These are phyloP conservation scores for Arthrocladium fulminans DNA, from an alignment of 2,329 filamentous ascomycete species.

Conservation along the genomic window DNA sequence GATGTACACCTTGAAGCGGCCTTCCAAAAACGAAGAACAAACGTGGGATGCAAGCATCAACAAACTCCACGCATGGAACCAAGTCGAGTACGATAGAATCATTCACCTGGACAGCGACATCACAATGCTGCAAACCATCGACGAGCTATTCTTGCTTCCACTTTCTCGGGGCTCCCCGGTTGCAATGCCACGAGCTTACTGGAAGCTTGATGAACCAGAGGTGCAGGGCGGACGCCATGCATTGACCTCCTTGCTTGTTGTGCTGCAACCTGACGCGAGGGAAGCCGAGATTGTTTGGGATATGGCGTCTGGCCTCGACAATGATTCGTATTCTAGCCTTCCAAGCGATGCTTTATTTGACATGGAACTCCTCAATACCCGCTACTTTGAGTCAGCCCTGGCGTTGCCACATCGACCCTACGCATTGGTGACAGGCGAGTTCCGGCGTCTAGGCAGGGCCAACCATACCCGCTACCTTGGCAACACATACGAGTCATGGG, in stretches of 20 bases:
- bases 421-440: conserved; percentile 54
- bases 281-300: conserved; percentile 32
- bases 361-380: conserved; percentile 59
- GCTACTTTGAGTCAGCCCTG: conserved; percentile 50
- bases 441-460: conserved; percentile 35
- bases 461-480: conserved; percentile 47
- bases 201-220: conserved; percentile 32
- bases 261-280: conserved; percentile 48
- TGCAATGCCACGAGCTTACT: conserved; percentile 65
- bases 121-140: conserved; percentile 54
- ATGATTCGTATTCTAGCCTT: background rate
- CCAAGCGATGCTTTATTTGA: conserved; percentile 37
- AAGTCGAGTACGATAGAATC: conserved; percentile 53
- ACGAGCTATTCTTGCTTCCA: conserved; percentile 63
- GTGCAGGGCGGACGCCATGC: conserved; percentile 42
- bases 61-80: conserved; percentile 61
- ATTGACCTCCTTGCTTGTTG: conserved; percentile 54
- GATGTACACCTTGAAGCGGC: conserved; percentile 25
- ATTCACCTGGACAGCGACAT: conserved; percentile 56
- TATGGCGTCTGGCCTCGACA: conserved; percentile 3
- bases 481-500: conserved; percentile 48
- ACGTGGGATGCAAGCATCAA: conserved; percentile 59
- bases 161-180: conserved; percentile 37
- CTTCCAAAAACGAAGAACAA: conserved; percentile 25
- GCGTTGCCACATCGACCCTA: conserved; percentile 58